These are phyloP conservation scores for Chrysoporthe cubensis DNA, from an alignment of 2,329 filamentous ascomycete species.

Conservation along the genomic window DNA sequence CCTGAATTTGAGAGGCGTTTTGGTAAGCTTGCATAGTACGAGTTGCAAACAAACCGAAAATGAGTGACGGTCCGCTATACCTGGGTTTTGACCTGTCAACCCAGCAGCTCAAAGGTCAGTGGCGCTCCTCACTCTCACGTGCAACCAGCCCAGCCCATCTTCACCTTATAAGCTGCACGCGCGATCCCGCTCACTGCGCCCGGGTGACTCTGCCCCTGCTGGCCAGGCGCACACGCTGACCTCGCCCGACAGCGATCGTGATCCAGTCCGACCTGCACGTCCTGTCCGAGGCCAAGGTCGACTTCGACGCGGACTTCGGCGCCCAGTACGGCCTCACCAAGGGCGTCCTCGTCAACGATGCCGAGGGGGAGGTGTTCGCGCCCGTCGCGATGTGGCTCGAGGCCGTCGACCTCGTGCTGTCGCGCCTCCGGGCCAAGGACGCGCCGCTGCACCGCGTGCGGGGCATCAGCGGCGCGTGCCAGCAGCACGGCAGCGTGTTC, in stretches of 20 bases:
- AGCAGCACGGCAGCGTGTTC: slow-evolving; percentile 98
- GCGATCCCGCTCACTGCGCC: no score
- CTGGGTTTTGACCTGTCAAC: slow-evolving; percentile 96
- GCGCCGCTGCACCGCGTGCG: slow-evolving; percentile 75
- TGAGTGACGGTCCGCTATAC: slow-evolving; percentile 65
- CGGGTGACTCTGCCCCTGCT: not conserved
- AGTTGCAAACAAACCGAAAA: slow-evolving; percentile 10
- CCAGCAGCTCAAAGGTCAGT: slow-evolving; percentile 86
- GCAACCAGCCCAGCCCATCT: not conserved
- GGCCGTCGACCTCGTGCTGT: slow-evolving; percentile 83
- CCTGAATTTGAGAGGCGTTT: not conserved
- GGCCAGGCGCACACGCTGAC: slow-evolving; percentile 9
- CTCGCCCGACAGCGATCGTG: slow-evolving; percentile 66
- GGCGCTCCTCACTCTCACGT: slow-evolving; percentile 25
- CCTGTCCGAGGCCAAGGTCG: slow-evolving; percentile 84
- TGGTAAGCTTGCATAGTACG: not conserved
- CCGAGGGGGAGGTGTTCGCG: slow-evolving; percentile 86
- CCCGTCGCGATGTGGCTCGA: slow-evolving; percentile 95
- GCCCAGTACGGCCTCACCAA: slow-evolving; percentile 79
- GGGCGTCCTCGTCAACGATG: slow-evolving; percentile 81
- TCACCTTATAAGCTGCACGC: not conserved
- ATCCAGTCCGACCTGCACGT: slow-evolving; percentile 83
- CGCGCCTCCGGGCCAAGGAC: slow-evolving; percentile 69
- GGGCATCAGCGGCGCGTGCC: slow-evolving; percentile 88
- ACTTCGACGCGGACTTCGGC: slow-evolving; percentile 85